These are phyloP conservation scores for Coemansia sp. DNA, from an alignment of 192 early-diverging fungal species.

Conservation along the genomic window DNA sequence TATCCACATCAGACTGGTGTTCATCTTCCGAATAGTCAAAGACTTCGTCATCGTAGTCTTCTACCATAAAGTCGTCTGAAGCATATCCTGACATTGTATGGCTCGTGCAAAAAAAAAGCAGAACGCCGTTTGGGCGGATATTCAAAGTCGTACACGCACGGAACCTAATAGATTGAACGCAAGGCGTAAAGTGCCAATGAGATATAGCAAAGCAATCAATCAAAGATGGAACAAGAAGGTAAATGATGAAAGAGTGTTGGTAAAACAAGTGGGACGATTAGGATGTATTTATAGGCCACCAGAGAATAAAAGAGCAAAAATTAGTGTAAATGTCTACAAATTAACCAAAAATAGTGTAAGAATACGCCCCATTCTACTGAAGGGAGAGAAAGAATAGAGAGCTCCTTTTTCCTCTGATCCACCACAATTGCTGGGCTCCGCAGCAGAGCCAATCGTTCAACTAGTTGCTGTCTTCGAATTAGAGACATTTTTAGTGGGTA, in stretches of 20 bases:
- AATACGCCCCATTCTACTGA: no score
- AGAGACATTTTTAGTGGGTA: no score
- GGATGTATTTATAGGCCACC: no score
- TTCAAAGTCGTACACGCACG: not conserved
- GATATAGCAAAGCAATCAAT: not conserved
- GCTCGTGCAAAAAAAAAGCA: not conserved
- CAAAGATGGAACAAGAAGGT: not conserved
- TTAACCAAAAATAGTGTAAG: no score
- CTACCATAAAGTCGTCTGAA: slow-evolving; percentile 43
- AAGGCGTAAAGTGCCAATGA: not conserved
- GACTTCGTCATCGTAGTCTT: slow-evolving; percentile 35
- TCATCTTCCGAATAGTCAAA: slow-evolving; percentile 45
- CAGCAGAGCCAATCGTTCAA: no score
- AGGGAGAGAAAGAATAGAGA: no score
- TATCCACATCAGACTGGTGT: slow-evolving; percentile 1
- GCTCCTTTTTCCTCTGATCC: no score
- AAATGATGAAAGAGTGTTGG: not conserved
- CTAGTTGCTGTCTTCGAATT: no score
- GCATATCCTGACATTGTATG: slow-evolving; percentile 29
- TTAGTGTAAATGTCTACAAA: no score
- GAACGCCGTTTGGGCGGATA: not conserved
- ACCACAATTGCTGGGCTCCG: no score
- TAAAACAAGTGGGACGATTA: not conserved
- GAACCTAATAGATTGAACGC: not conserved
- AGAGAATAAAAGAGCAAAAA: no score